phyloP scores from a whole-genome alignment of 495 filamentous ascomycete genomes.

The Lindgomyces ingoldianus region DNA sequence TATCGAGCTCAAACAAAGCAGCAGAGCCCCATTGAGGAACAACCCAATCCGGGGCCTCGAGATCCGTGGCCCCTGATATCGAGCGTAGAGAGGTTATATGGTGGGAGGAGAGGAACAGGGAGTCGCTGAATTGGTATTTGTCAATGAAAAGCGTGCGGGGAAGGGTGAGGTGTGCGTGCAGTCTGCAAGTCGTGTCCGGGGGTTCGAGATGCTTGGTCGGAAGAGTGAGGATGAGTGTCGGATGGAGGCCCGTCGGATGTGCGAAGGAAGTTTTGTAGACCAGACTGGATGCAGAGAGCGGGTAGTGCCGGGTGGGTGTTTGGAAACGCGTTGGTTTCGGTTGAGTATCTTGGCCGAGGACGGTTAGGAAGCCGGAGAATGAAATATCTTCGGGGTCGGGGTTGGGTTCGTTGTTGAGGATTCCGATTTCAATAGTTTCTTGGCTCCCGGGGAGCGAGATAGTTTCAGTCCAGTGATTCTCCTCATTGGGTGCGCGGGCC shows the following conservation, averaged over 20 bases:
- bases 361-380: conserved; percentile 75
- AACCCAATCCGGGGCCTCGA: conserved; percentile 88
- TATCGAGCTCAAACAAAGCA: conserved; percentile 74
- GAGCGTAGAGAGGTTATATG: conserved; percentile 68
- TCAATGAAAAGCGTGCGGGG: conserved; percentile 84
- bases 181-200: conserved; percentile 57
- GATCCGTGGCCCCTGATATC: conserved; percentile 78
- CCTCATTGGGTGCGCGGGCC: conserved; percentile 51
- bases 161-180: conserved; percentile 83
- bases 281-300: conserved; percentile 48
- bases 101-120: conserved; percentile 71
- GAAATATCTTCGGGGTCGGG: conserved; percentile 70
- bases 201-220: conserved; percentile 43
- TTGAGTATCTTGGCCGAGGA: conserved; percentile 72
- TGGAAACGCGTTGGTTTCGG: conserved; percentile 77
- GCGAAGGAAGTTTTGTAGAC: conserved; percentile 58
- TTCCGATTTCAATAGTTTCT: conserved; percentile 72
- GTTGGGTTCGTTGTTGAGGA: conserved; percentile 69
- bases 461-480: conserved; percentile 52
- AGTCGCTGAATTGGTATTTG: conserved; percentile 77
- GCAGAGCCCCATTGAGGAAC: conserved; percentile 76
- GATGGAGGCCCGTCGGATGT: conserved; percentile 81
- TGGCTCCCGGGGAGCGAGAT: conserved; percentile 47
- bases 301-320: conserved; percentile 85
- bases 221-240: conserved; percentile 59